Base-by-base conservation (phyloP, 1,139 yeast species). In the Candida sp. region DNA sequence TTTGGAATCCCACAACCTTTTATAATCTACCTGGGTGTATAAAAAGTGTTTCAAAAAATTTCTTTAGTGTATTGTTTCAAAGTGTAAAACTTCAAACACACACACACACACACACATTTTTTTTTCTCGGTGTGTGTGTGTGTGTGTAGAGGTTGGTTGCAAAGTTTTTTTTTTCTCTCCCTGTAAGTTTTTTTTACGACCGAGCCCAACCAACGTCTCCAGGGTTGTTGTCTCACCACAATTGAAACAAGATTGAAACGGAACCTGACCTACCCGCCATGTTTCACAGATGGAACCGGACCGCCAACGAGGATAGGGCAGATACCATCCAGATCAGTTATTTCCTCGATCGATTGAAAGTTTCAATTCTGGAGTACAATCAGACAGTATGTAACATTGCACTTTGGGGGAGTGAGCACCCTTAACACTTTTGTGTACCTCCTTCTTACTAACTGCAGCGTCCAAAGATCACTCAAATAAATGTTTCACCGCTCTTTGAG, bases 291-390 rank as follows among this genome's bases (percentile, higher is more conserved):
- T n/a, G 40, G 27, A 44, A 35, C 22, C n/a, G n/a, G 32, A n/a
- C 22, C 3, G 7, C 12, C 12, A 31, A 33, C n/a, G 41, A 32
- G 12, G 42, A 35, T 3, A 42, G 34, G 9, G 32, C 31, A 22
- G 34, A 33, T n/a, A 44, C 17, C 23, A 25, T 43, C 22, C 52
- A 47, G 30, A 40, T 51, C 11, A 53, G 47, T 40, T 49, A 51
- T 46, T 48, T 49, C 26, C 23, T 51, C 25, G 46, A 51, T 35
- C 49, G 56, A 43, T 35, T 51, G 26, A 48, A 38, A 7, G 23
- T 30, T 3, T 32, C 38, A 11, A 44, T 48, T 26, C 22, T 33
- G 5, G 53, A 53, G n/a, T 53, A 42, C 9, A 37, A 44, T 2
- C 43, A 51, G 22, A 30, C 25, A n/a, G 53, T 50, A 48, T 44